These are phyloP conservation scores for Globisporangium alternatum DNA, from an alignment of 352 stramenopile species.

Conservation along the genomic window DNA sequence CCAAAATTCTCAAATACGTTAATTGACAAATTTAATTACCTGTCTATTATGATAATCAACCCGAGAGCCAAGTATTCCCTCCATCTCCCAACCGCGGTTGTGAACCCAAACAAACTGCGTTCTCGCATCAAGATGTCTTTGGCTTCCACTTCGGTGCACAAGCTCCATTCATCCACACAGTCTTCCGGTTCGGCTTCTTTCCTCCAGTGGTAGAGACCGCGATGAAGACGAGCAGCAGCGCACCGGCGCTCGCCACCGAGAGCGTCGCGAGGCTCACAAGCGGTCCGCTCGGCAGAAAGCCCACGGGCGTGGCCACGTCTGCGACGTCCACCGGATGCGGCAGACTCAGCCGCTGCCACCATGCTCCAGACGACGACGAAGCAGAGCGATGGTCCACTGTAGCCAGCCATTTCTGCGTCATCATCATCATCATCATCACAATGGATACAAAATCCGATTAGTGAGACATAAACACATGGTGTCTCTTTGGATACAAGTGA, in stretches of 20 bases:
- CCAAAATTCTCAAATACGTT: too few relatives aligned
- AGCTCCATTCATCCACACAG: neutral
- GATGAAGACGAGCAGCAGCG: conserved; percentile 38
- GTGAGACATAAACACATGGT: neutral
- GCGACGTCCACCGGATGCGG: conserved; percentile 20
- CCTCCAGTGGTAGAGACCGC: conserved; percentile 7
- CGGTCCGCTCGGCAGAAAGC: conserved; percentile 34
- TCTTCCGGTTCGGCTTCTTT: conserved; percentile 10
- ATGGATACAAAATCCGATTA: conserved; percentile 10
- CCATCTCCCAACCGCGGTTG: neutral
- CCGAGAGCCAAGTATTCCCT: neutral
- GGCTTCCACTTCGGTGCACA: neutral
- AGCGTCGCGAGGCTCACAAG: conserved; percentile 51
- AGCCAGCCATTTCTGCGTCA: neutral
- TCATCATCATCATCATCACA: neutral
- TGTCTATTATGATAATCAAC: too few relatives aligned
- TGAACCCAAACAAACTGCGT: neutral
- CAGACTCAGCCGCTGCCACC: conserved; percentile 35
- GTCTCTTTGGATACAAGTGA: neutral
- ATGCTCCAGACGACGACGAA: conserved; percentile 5
- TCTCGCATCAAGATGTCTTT: neutral
- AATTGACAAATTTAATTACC: too few relatives aligned
- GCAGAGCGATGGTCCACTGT: neutral
- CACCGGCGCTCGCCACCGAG: conserved; percentile 33
- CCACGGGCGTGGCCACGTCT: conserved; percentile 35